A percentile compares a stretch with the other conserved stretches of the same genome.
phyloP scores from a whole-genome alignment of 305 asterid genomes.

The Solanum hybrid region DNA sequence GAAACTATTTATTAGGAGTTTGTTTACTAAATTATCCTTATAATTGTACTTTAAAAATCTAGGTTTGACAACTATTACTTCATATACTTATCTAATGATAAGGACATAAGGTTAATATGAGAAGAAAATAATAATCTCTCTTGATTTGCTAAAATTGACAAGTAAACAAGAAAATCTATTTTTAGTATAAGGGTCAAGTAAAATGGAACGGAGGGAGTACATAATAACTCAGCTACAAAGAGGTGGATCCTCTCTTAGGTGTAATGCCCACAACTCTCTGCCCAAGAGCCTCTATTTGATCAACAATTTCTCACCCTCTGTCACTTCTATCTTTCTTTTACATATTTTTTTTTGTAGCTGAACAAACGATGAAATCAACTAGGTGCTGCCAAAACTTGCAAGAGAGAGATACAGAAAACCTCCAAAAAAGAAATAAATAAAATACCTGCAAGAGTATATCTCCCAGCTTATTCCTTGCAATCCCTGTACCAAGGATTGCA shows the following conservation, averaged over 20 bases:
- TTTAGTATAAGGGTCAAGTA: neutral
- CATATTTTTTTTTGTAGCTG: neutral
- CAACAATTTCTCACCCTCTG: neutral
- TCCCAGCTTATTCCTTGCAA: conserved; percentile 77
- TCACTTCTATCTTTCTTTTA: neutral
- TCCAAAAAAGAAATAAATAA: neutral
- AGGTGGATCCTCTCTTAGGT: neutral
- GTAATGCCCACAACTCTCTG: neutral
- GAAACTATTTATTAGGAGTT: neutral
- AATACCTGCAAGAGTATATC: conserved; percentile 81
- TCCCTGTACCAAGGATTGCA: conserved; percentile 84
- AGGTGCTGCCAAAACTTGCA: neutral
- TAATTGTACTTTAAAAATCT: neutral
- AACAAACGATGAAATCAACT: neutral
- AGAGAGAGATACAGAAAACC: neutral
- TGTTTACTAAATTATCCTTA: neutral
- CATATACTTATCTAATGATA: neutral
- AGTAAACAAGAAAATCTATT: neutral
- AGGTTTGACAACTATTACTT: neutral
- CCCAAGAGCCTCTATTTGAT: neutral
- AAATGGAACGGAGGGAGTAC: neutral
- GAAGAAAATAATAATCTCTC: neutral
- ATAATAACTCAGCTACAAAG: neutral
- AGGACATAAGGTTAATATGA: neutral
- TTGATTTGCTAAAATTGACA: neutral